A percentile compares a stretch with the other conserved stretches of the same genome.
Conservation (phyloP, 352 stramenopile species). For the Nothophytophthora sp. region DNA sequence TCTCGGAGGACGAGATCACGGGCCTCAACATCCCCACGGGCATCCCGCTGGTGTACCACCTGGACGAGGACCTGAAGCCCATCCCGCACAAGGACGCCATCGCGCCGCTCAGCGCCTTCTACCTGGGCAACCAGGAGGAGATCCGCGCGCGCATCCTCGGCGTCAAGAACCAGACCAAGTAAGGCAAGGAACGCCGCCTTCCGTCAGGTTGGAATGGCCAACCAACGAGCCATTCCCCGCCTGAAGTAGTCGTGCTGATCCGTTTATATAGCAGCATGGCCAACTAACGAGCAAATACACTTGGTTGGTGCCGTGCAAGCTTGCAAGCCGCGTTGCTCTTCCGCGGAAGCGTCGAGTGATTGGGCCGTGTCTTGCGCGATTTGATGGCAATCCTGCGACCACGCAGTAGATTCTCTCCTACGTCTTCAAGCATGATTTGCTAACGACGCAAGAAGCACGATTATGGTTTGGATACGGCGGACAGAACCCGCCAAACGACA, state of each 20-base stretch:
- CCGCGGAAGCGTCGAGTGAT: too few relatives aligned
- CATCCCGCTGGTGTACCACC: constrained; percentile 84
- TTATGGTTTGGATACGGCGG: not conserved
- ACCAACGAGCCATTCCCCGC: not conserved
- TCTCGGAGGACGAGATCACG: constrained; percentile 93
- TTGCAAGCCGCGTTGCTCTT: not conserved
- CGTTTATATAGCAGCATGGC: too few relatives aligned
- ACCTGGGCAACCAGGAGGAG: constrained; percentile 95
- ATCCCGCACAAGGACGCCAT: constrained; percentile 86
- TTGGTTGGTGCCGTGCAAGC: not conserved
- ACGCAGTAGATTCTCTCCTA: constrained; percentile 1
- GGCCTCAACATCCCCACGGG: constrained; percentile 95
- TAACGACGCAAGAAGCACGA: constrained; percentile 8
- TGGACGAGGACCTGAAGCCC: constrained; percentile 86
- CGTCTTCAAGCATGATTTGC: constrained; percentile 6
- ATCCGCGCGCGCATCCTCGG: constrained; percentile 97
- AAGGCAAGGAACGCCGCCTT: constrained; percentile 15
- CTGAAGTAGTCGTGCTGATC: too few relatives aligned
- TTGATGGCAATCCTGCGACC: constrained; percentile 2
- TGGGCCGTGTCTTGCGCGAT: not conserved
- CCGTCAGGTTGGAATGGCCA: constrained; percentile 1
- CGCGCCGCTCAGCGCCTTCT: constrained; percentile 79
- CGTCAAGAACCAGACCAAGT: constrained; percentile 98
- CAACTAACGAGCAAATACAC: constrained; percentile 9
- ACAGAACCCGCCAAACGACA: too few relatives aligned